A percentile compares a stretch with the other conserved stretches of the same genome.
Evolutionary conservation across 352 stramenopile genomes (phyloP).

Genomic region (Pythium diclinum): DNA sequence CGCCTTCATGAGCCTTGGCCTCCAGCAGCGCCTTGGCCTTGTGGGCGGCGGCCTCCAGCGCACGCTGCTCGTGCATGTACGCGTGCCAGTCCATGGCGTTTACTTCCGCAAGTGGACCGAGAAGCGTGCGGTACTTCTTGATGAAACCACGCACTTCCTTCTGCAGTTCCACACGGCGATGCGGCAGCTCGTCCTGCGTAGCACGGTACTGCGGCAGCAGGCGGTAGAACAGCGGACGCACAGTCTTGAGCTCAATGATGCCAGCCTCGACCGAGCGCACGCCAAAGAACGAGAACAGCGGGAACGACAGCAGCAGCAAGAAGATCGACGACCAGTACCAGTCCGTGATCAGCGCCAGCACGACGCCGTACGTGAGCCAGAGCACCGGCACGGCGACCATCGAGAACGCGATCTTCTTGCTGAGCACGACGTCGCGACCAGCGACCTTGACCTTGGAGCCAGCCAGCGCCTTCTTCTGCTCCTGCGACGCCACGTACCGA

Average conservation of each 20-base stretch:
- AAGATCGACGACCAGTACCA: conserved; percentile 86
- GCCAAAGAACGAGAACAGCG: conserved; percentile 87
- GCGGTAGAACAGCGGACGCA: conserved; percentile 80
- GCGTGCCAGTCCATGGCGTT: conserved; percentile 80
- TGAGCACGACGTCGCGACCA: conserved; percentile 87
- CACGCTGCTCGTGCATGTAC: conserved; percentile 75
- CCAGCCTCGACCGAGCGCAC: conserved; percentile 83
- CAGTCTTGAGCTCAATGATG: conserved; percentile 87
- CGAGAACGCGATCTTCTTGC: conserved; percentile 93
- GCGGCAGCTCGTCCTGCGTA: conserved; percentile 73
- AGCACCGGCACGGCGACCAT: conserved; percentile 88
- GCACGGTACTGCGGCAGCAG: conserved; percentile 76
- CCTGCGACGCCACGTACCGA: conserved; percentile 64
- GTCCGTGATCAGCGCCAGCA: conserved; percentile 77
- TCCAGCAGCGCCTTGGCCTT: conserved; percentile 21
- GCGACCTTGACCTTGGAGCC: conserved; percentile 91
- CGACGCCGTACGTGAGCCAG: conserved; percentile 83
- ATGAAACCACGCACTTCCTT: conserved; percentile 78
- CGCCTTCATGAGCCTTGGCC: background rate
- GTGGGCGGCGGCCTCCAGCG: conserved; percentile 37
- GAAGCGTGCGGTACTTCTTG: conserved; percentile 54
- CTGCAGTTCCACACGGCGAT: conserved; percentile 60
- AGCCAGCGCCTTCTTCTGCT: conserved; percentile 81
- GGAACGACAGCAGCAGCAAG: conserved; percentile 76
- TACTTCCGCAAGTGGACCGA: conserved; percentile 66